Evolutionary conservation across 1,284 basidiomycete genomes (phyloP), one percentile per base, ranked within the genome.

Genomic region (Meira miltonrushii): DNA sequence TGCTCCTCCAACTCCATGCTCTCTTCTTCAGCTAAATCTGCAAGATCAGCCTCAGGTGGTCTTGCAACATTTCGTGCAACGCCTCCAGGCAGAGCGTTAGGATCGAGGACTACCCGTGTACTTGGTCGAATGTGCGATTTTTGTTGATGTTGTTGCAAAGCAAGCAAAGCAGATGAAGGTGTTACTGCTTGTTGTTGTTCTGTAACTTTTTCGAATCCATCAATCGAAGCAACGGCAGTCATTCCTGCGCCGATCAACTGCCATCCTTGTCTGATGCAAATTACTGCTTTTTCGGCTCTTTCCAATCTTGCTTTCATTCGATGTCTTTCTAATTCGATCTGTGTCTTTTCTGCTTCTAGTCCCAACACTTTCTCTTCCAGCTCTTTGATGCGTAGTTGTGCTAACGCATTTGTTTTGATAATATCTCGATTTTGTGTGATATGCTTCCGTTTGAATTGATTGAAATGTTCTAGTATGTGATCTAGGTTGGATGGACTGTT

Each of bases 401-500:
- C 58, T 0, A 68, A 40, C 15, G 74, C 66, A 38, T 77, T 77
- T 49, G 68, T 59, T 54, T 72, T 75, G 57, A 77, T 75, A 58
- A 77, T 68, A 41, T 77, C 72, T 38, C 74, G 61, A 48, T 77
- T 77, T 51, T 77, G 74, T 11, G 71, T 64, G 13, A 75, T 72
- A 56, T 77, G 74, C 59, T 77, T 77, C 17, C 74, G 72, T 48
- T 70, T 72, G 59, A 72, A 64, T 55, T 66, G 72, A 56, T 75
- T 72, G 57, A 75, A 73, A 55, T 75, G 67, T 8, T 71, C 70
- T 17, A 75, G 64, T 57, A 75, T 72, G 58, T 69, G 59, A 17
- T 74, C 73, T 46, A 75, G 60, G 53, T 68, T 68, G 48, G 67
- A 48, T 19, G 10, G 43, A 21, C n/a, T 19, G 48, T 25, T n/a